Base-by-base conservation (phyloP, 1,139 yeast genomes). In the Geotrichum phurueaensis region DNA sequence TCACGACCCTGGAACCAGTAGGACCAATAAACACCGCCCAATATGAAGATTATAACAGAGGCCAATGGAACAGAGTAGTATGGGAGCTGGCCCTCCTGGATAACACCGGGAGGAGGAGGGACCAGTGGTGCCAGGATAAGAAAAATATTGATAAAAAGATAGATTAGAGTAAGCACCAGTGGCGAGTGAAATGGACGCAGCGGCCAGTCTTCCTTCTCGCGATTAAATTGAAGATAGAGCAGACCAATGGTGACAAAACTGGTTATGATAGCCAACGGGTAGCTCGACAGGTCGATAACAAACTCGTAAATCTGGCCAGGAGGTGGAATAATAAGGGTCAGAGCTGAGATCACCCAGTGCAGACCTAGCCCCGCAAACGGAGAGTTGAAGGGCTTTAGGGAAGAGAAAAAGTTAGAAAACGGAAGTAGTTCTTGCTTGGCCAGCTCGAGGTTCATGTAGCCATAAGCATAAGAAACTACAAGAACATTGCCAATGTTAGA, bases 301-400 rank as follows among this genome's bases (percentile, higher is more conserved):
- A 87, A 87, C 66, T 85, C 84, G 74, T 87, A 89, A 33, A 89
- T 85, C 68, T 87, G 91, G 12, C 91, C 94, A n/a, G 85, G 81
- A 3, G 94, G 92, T 12, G 89, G 85, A 0, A 83, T 78, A 0
- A 83, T 67, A 53, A 87, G 76, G 0, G 87, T 75, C 69, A 81
- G 63, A 66, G 78, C 71, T 61, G 84, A 80, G 53, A 82, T 75
- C 50, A 81, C 65, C 73, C 82, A 81, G 65, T 82, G 85, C 61
- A 81, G 76, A 57, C 78, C 69, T 31, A 83, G 69, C 53, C 86
- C 84, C 49, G 84, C 77, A 65, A 83, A 77, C 39, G 78, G 86
- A 60, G 80, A 76, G 65, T 82, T 81, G 70, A 84, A 80, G 6
- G 84, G 84, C 60, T 71, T 75, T 10, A 79, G 73, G 51, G 84